Evolutionary conservation across 2,329 filamentous ascomycete species (phyloP).

Genomic region (Colletotrichum zoysiae): DNA sequence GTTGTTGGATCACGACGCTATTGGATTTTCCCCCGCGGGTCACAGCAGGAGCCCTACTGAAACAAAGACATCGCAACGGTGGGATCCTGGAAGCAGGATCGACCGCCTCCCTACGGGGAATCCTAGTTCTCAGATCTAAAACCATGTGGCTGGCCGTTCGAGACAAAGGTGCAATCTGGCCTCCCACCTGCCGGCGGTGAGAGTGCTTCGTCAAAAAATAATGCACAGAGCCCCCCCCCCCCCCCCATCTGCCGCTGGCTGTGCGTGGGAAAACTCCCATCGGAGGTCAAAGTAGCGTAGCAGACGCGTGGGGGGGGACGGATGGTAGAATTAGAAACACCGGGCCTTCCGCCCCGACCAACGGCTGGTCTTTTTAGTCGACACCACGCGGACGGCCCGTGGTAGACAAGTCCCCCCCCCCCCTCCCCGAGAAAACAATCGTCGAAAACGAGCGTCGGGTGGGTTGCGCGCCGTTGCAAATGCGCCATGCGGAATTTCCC

Average conservation of each 20-base stretch:
- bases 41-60: slow-evolving; percentile 15
- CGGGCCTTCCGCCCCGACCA: slow-evolving; percentile 10
- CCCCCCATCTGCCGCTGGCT: slow-evolving; percentile 1
- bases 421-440: background rate
- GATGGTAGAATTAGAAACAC: slow-evolving; percentile 18
- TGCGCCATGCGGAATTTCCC: background rate
- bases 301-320: background rate
- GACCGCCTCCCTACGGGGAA: slow-evolving; percentile 6
- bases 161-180: background rate
- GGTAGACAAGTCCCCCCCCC: background rate
- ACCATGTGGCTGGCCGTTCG: background rate
- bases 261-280: background rate
- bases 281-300: background rate
- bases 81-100: slow-evolving; percentile 11
- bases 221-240: too few species aligned
- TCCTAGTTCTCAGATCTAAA: background rate
- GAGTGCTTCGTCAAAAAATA: background rate
- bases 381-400: slow-evolving; percentile 17
- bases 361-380: background rate
- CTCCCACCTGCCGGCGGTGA: slow-evolving; percentile 18
- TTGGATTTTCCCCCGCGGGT: too few species aligned
- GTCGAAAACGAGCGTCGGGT: slow-evolving; percentile 9
- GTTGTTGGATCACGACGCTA: slow-evolving; percentile 6
- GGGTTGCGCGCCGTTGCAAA: slow-evolving; percentile 25
- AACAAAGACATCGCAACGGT: slow-evolving; percentile 11